phyloP scores from a whole-genome alignment of 257 asterid genomes.

The Marsdenia floribunda region DNA sequence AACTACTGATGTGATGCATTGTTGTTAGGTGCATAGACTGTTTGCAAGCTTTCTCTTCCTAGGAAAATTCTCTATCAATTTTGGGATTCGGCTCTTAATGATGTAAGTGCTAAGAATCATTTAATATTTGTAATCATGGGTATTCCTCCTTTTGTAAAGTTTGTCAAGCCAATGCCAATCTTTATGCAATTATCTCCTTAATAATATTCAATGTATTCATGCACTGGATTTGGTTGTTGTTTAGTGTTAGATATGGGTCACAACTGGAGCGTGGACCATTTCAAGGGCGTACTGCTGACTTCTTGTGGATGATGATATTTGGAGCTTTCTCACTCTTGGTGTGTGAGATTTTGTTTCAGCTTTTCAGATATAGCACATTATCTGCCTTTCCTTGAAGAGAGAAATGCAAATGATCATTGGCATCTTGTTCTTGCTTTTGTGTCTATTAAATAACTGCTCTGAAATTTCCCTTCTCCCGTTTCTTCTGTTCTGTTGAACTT shows the following conservation, averaged over 20 bases:
- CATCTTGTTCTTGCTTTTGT: neutral
- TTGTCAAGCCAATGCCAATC: neutral
- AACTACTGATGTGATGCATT: neutral
- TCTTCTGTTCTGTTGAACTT: neutral
- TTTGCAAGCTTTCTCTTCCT: constrained; percentile 81
- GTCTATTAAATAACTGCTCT: neutral
- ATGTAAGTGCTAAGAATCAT: constrained; percentile 49
- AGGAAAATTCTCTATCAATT: constrained; percentile 82
- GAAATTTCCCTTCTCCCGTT: neutral
- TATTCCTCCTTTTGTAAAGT: neutral
- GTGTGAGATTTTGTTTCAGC: constrained; percentile 13
- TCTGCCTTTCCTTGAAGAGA: neutral
- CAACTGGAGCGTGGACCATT: constrained; percentile 90
- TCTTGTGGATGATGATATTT: constrained; percentile 96
- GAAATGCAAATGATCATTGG: neutral
- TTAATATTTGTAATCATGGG: neutral
- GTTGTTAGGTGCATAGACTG: constrained; percentile 71
- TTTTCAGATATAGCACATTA: neutral
- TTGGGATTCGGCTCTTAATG: constrained; percentile 97
- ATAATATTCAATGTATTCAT: neutral
- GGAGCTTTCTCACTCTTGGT: constrained; percentile 84
- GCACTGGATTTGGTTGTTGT: constrained; percentile 14
- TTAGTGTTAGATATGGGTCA: constrained; percentile 97
- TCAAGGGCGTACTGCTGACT: constrained; percentile 90
- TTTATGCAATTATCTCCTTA: neutral